A percentile compares a stretch with the other conserved stretches of the same genome.
Evolutionary conservation across 805 yeast species (phyloP).

Genomic region (Saturnispora hagleri): DNA sequence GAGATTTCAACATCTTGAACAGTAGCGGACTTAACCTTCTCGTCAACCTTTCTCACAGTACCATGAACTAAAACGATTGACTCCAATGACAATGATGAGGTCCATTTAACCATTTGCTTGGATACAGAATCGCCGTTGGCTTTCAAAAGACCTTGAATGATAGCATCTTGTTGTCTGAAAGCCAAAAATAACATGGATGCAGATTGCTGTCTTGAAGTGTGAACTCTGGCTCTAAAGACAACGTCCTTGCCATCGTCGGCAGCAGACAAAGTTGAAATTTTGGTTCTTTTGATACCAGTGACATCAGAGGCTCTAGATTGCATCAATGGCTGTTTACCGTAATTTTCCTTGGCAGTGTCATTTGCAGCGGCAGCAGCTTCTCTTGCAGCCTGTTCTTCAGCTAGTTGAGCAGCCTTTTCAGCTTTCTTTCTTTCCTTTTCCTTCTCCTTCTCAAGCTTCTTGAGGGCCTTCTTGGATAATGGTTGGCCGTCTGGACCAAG

Average conservation of each 20-base stretch:
- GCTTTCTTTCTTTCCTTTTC: slow-evolving; percentile 92
- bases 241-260: slow-evolving; percentile 68
- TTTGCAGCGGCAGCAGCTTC: slow-evolving; percentile 59
- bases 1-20: slow-evolving; percentile 84
- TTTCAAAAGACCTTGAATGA: slow-evolving; percentile 78
- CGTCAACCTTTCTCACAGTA: slow-evolving; percentile 71
- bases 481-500: slow-evolving; percentile 68
- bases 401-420: slow-evolving; percentile 82
- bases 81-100: slow-evolving; percentile 75
- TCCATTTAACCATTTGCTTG: slow-evolving; percentile 96
- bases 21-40: slow-evolving; percentile 82
- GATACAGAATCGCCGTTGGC: slow-evolving; percentile 64
- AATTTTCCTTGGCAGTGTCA: slow-evolving; percentile 80
- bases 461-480: slow-evolving; percentile 85
- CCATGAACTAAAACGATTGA: slow-evolving; percentile 90
- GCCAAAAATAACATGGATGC: slow-evolving; percentile 88
- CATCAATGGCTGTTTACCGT: slow-evolving; percentile 83
- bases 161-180: slow-evolving; percentile 79
- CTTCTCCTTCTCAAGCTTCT: slow-evolving; percentile 86
- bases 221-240: slow-evolving; percentile 87
- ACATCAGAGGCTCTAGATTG: slow-evolving; percentile 49
- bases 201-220: slow-evolving; percentile 90
- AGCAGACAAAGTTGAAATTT: slow-evolving; percentile 47
- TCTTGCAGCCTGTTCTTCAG: slow-evolving; percentile 76
- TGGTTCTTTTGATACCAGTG: slow-evolving; percentile 55